phyloP scores from a whole-genome alignment of 345 rosid genomes.

The Brassica cretica region DNA sequence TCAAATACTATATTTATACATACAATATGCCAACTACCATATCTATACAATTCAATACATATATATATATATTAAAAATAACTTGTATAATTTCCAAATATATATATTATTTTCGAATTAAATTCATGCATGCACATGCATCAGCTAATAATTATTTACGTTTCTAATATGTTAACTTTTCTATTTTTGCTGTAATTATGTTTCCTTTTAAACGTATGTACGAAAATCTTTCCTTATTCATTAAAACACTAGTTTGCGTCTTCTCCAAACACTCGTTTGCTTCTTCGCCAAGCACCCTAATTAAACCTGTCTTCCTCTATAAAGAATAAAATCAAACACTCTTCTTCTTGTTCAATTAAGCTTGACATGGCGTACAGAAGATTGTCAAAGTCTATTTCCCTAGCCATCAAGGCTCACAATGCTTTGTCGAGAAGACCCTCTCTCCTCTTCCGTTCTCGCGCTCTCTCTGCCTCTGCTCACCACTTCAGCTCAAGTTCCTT shows the following conservation, averaged over 20 bases:
- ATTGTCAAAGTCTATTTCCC: conserved; percentile 6
- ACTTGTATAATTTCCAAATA: background rate
- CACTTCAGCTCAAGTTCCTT: background rate
- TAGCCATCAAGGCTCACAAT: conserved; percentile 10
- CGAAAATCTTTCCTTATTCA: background rate
- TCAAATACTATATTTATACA: background rate
- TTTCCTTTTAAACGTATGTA: background rate
- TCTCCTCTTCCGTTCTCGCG: conserved; percentile 22
- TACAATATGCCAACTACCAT: background rate
- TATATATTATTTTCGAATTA: too few species aligned
- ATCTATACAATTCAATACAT: too few species aligned
- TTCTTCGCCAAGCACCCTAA: background rate
- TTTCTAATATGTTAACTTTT: background rate
- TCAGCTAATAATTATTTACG: background rate
- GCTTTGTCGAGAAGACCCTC: background rate
- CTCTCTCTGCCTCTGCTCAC: conserved; percentile 27
- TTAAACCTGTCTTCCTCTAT: background rate
- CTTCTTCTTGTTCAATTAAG: background rate
- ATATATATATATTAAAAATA: background rate
- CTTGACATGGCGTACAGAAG: conserved; percentile 31
- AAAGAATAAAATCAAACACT: background rate
- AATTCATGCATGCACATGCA: background rate
- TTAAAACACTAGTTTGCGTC: background rate
- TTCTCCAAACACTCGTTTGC: conserved; percentile 4
- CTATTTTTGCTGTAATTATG: background rate